Evolutionary conservation across 352 stramenopile species (phyloP).

Genomic region (Globisporangium alternatum): DNA sequence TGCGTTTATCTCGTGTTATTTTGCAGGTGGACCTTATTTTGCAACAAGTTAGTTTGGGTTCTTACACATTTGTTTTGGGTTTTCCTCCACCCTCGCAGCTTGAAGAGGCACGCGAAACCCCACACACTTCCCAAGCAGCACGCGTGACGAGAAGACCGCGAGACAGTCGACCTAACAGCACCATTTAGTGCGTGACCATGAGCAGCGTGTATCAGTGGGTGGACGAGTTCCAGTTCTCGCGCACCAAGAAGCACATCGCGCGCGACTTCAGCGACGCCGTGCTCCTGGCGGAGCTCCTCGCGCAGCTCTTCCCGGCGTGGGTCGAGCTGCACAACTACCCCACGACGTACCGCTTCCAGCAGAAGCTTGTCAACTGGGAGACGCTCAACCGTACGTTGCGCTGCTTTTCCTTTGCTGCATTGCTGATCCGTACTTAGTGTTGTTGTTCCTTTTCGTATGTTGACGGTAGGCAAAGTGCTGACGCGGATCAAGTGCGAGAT

Average conservation of each 20-base stretch:
- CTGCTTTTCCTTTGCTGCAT: not conserved
- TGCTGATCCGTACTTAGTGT: not conserved
- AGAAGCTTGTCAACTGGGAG: conserved; percentile 59
- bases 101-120: not conserved
- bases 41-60: conserved; percentile 1
- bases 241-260: conserved; percentile 29
- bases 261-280: conserved; percentile 57
- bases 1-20: not conserved
- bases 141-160: not conserved
- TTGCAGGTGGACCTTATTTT: too few species aligned
- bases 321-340: conserved; percentile 52
- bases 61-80: too few species aligned
- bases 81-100: not conserved
- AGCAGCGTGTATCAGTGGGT: conserved; percentile 38
- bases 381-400: conserved; percentile 40
- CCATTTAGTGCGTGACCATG: conserved; percentile 14
- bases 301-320: conserved; percentile 42
- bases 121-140: not conserved
- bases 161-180: not conserved
- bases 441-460: not conserved
- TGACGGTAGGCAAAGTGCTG: conserved; percentile 39
- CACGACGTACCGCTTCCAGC: conserved; percentile 34
- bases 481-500: conserved; percentile 42
- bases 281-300: conserved; percentile 45
- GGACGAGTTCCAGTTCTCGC: conserved; percentile 42